Conservation (phyloP, 2,329 filamentous ascomycete species). For the Chrysoporthe austroafricana region DNA sequence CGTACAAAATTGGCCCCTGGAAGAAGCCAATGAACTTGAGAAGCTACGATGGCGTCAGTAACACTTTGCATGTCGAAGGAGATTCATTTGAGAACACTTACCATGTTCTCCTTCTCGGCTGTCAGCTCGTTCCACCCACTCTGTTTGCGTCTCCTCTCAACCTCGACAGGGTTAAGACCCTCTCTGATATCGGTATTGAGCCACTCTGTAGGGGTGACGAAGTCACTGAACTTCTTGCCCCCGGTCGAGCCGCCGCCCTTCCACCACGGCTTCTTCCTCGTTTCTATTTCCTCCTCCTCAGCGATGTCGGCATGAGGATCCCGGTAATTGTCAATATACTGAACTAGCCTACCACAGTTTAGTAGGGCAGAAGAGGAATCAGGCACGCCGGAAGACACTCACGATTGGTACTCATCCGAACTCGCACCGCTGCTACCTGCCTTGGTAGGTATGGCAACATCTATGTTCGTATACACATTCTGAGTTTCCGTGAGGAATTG, state of each 20-base stretch:
- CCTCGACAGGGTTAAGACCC: slow-evolving; percentile 62
- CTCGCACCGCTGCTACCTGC: slow-evolving; percentile 37
- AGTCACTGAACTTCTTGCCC: slow-evolving; percentile 37
- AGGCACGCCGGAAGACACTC: slow-evolving; percentile 26
- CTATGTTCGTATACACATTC: slow-evolving; percentile 32
- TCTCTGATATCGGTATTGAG: slow-evolving; percentile 68
- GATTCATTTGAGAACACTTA: not conserved
- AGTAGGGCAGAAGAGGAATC: not conserved
- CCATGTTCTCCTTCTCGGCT: slow-evolving; percentile 75
- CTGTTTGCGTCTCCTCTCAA: slow-evolving; percentile 67
- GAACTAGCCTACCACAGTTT: slow-evolving; percentile 28
- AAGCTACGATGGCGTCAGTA: slow-evolving; percentile 41
- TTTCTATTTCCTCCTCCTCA: slow-evolving; percentile 37
- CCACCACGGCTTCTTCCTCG: slow-evolving; percentile 41
- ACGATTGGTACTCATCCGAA: slow-evolving; percentile 41
- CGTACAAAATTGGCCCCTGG: slow-evolving; percentile 76
- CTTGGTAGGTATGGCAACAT: slow-evolving; percentile 30
- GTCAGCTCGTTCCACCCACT: slow-evolving; percentile 73
- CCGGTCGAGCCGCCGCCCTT: slow-evolving; percentile 38
- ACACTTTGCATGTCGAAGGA: not conserved
- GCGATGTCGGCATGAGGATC: slow-evolving; percentile 38
- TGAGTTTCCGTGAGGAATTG: slow-evolving; percentile 37
- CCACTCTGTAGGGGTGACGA: slow-evolving; percentile 67
- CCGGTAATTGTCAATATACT: slow-evolving; percentile 45
- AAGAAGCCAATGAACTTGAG: slow-evolving; percentile 77